These are phyloP conservation scores for Brasenia schreberi DNA, from an alignment of 164 flowering plant genomes.

Conservation along the genomic window DNA sequence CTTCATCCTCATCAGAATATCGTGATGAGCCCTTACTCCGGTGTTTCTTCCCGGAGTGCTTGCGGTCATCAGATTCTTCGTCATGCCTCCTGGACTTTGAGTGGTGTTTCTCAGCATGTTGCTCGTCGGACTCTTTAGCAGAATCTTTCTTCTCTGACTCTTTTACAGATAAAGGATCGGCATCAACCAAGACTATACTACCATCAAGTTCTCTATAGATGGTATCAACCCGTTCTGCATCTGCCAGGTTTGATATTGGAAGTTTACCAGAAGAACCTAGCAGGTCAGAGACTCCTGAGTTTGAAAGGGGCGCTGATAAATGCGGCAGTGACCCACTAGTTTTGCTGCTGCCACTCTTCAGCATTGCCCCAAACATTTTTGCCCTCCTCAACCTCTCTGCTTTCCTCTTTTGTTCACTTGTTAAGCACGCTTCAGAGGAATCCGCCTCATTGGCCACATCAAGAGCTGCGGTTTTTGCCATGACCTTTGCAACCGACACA, in stretches of 20 bases:
- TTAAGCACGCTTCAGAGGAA: slow-evolving; percentile 57
- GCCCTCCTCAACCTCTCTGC: slow-evolving; percentile 91
- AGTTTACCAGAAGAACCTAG: slow-evolving; percentile 8
- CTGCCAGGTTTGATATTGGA: slow-evolving; percentile 10
- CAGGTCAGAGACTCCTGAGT: slow-evolving; percentile 24
- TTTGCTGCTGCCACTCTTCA: slow-evolving; percentile 39
- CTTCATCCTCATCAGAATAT: not conserved
- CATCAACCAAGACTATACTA: slow-evolving; percentile 35
- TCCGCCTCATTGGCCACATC: slow-evolving; percentile 62
- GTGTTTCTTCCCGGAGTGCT: slow-evolving; percentile 33
- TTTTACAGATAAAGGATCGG: slow-evolving; percentile 9
- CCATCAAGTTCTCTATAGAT: slow-evolving; percentile 44
- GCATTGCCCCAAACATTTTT: slow-evolving; percentile 81
- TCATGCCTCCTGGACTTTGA: not conserved
- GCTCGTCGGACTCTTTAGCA: slow-evolving; percentile 19
- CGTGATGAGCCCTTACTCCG: slow-evolving; percentile 6
- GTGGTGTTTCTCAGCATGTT: slow-evolving; percentile 4
- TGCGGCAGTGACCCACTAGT: slow-evolving; percentile 21
- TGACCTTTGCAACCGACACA: slow-evolving; percentile 26
- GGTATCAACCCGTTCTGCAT: slow-evolving; percentile 15
- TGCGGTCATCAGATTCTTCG: not conserved
- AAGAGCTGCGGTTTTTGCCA: slow-evolving; percentile 44
- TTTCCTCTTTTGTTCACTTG: slow-evolving; percentile 67
- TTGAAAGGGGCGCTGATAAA: slow-evolving; percentile 27
- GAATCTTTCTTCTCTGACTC: slow-evolving; percentile 21